Base-by-base conservation (phyloP, 257 asterid genomes). In the Nemophila menziesii region DNA sequence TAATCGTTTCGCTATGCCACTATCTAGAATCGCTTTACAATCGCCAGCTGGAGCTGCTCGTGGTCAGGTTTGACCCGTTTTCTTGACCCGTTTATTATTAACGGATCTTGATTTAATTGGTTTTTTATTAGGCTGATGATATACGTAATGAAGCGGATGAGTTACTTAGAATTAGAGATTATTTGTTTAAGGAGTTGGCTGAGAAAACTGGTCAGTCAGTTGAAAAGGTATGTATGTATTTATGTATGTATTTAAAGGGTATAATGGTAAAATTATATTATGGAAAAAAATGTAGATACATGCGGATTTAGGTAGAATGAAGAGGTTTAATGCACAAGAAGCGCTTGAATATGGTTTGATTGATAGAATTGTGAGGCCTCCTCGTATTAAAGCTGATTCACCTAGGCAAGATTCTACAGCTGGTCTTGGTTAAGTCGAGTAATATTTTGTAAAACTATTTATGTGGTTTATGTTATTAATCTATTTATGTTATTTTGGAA, bases 11-110 rank as follows among this genome's bases (percentile, higher is more conserved):
- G 67, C 94, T 46, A 78, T 81, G 94, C 99, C 96, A 20, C 71
- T 72, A 27, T 63, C 94, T 49, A 64, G 81, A 58, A 49, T 90
- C 40, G 77, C 77, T 41, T 45, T 90, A 46, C 70, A 70, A 56
- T 69, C 96, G 50, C 99, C 99, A 18, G 99, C 89, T 54, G 99
- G 99, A 17, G 77, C 92, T 63, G 99, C 94, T 18, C 86, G 92
- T 38, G 98, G 98, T 37, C 94, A 81, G 98, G 98, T 89, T 43
- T 54, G 68, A 17, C 11, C 11, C 11, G 26, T 12, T 37, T 10
- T 10, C 39, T 1, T 44, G 23, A 13, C 24, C 16, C 53, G 46
- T 4, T 54, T 19, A 33, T 18, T 43, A 50, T 54, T 44, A 29
- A 41, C 1, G n/a, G 22, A 41, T n/a, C 12, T 5, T 29, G 8